phyloP scores from a whole-genome alignment of 1,284 basidiomycete genomes.

The Cryptococcus maquisensis region DNA sequence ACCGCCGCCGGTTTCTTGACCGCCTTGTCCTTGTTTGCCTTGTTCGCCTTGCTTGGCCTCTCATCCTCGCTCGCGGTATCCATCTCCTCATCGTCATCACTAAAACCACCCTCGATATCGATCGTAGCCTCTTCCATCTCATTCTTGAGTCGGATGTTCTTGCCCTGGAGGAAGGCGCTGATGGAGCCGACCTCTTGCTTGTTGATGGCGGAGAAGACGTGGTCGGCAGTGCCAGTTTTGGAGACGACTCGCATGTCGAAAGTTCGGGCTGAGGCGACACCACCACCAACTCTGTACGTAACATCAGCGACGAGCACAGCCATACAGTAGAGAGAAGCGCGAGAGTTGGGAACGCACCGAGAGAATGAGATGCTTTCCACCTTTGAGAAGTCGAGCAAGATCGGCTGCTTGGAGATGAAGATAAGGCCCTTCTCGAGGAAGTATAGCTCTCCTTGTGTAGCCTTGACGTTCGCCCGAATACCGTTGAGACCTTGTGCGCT shows the following conservation, averaged over 20 bases:
- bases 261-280: conserved; percentile 81
- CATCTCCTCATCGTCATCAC: conserved; percentile 73
- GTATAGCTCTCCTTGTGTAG: conserved; percentile 94
- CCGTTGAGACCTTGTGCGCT: conserved; percentile 54
- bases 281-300: conserved; percentile 67
- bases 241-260: conserved; percentile 91
- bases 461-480: conserved; percentile 96
- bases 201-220: conserved; percentile 87
- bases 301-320: conserved; percentile 5
- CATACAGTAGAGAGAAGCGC: neutral
- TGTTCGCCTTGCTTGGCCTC: conserved; percentile 47
- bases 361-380: conserved; percentile 91
- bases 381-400: conserved; percentile 84
- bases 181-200: conserved; percentile 92
- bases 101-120: conserved; percentile 58
- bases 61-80: conserved; percentile 38
- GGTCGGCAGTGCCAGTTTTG: conserved; percentile 68
- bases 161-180: conserved; percentile 77
- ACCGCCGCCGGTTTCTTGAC: conserved; percentile 49
- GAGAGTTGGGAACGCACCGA: conserved; percentile 52
- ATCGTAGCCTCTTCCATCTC: conserved; percentile 89
- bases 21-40: conserved; percentile 28
- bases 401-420: conserved; percentile 95
- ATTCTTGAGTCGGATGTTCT: conserved; percentile 92
- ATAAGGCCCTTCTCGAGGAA: conserved; percentile 97